Conservation (phyloP, 768 basidiomycete species). For the Lactifluus rugatus region DNA sequence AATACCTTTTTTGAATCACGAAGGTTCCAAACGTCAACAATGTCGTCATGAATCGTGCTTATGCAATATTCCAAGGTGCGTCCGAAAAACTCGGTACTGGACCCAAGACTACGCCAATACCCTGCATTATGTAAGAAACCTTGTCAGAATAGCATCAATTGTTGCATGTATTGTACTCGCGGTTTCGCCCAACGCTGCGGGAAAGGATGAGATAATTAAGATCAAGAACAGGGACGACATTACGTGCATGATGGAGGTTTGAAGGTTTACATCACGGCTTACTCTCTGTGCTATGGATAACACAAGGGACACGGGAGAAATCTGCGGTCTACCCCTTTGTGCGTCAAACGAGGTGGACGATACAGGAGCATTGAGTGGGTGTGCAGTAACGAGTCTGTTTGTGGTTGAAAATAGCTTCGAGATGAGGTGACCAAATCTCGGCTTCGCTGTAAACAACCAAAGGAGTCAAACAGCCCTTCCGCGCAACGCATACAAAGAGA, state of each 20-base stretch:
- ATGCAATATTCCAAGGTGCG: neutral
- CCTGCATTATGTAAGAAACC: neutral
- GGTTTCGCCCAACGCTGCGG: neutral
- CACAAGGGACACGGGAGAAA: neutral
- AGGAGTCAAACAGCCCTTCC: neutral
- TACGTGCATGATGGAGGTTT: slow-evolving; percentile 4
- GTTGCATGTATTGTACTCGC: neutral
- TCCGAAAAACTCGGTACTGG: neutral
- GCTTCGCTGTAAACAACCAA: neutral
- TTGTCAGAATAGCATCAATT: neutral
- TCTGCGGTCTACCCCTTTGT: neutral
- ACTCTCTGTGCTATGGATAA: neutral
- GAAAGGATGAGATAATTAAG: neutral
- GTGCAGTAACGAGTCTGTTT: neutral
- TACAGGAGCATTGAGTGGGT: no score
- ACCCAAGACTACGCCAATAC: slow-evolving; percentile 1
- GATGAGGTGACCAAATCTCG: neutral
- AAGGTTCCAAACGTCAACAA: slow-evolving; percentile 5
- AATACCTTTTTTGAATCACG: neutral
- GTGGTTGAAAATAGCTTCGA: neutral
- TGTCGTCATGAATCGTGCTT: neutral
- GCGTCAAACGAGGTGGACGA: neutral
- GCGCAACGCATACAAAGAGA: neutral
- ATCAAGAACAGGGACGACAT: neutral
- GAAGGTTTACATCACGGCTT: neutral